Evolutionary conservation across 1,284 basidiomycete species (phyloP).

Genomic region (Tylopilus orsonianus): DNA sequence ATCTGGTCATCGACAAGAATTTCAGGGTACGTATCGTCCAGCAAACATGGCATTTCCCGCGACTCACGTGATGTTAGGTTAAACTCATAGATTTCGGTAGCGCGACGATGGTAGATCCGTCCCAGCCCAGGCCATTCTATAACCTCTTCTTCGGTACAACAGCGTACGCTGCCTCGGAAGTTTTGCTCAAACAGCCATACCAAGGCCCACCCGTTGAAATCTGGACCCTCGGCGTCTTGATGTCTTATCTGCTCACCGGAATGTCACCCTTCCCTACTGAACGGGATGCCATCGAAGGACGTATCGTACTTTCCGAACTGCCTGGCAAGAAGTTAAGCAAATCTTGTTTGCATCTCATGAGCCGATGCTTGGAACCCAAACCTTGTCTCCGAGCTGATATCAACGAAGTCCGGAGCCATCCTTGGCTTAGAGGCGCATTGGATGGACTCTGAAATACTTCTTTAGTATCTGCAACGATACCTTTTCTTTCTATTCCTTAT

Average conservation of each 20-base stretch:
- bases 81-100: constrained; percentile 95
- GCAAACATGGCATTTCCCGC: background rate
- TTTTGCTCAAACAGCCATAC: constrained; percentile 73
- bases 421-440: constrained; percentile 56
- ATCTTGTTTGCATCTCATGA: constrained; percentile 61
- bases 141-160: constrained; percentile 79
- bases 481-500: constrained; percentile 1
- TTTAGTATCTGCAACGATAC: constrained; percentile 10
- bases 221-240: constrained; percentile 90
- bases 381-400: constrained; percentile 69
- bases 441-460: constrained; percentile 19
- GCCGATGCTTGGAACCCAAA: constrained; percentile 72
- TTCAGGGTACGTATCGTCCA: constrained; percentile 49
- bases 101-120: constrained; percentile 74
- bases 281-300: constrained; percentile 62
- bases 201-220: constrained; percentile 82
- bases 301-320: constrained; percentile 43
- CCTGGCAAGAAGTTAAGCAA: constrained; percentile 39
- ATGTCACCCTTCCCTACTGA: constrained; percentile 81
- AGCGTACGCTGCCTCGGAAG: constrained; percentile 80
- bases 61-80: constrained; percentile 47
- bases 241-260: constrained; percentile 84
- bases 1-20: constrained; percentile 79
- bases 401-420: constrained; percentile 68
- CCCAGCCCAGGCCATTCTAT: constrained; percentile 66